Evolutionary conservation across 495 filamentous ascomycete genomes (phyloP), one percentile per base, ranked within the genome.

Genomic region (Penicillium coffeae): DNA sequence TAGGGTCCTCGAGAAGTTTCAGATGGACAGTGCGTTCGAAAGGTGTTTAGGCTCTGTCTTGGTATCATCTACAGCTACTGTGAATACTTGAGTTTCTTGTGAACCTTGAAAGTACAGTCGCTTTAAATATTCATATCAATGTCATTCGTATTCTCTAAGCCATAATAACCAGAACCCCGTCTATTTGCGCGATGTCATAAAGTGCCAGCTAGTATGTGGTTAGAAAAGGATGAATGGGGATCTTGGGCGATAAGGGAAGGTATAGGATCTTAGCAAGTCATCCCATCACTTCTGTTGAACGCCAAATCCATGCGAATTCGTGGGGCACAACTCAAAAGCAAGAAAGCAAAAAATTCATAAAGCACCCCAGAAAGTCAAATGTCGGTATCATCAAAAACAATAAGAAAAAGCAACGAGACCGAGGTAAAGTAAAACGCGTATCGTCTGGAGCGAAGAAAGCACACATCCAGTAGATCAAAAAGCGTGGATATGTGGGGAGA

Each of bases 291-390:
- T 41, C 46, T 22, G 38, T 41, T 37, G 25, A 54, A 54, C 51
- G 51, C 46, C 51, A 38, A 48, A 35, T 41, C 41, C 47, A 55
- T 50, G 48, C 30, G 51, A 42, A 48, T n/a, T n/a, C n/a, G n/a
- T 46, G 12, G 9, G 7, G 37, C 21, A 25, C 47, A 38, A 40
- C 16, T 30, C 42, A 35, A 7, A 27, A 6, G 20, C 22, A 48
- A 47, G 18, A 36, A 59, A 52, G 21, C 20, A 51, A 37, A 38
- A 42, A 19, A 19, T 46, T 13, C 27, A 48, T 3, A 53, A 22
- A 48, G 40, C 32, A 55, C 59, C 33, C 8, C 37, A 12, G 52
- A 56, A 56, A 47, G 52, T 38, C 34, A 32, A 30, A 35, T n/a
- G 48, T 47, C 38, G 42, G 38, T 36, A 42, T 32, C 12, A 14